A percentile compares a stretch with the other conserved stretches of the same genome.
Conservation (phyloP, 805 yeast species). For the Yamadazyma laniorum region DNA sequence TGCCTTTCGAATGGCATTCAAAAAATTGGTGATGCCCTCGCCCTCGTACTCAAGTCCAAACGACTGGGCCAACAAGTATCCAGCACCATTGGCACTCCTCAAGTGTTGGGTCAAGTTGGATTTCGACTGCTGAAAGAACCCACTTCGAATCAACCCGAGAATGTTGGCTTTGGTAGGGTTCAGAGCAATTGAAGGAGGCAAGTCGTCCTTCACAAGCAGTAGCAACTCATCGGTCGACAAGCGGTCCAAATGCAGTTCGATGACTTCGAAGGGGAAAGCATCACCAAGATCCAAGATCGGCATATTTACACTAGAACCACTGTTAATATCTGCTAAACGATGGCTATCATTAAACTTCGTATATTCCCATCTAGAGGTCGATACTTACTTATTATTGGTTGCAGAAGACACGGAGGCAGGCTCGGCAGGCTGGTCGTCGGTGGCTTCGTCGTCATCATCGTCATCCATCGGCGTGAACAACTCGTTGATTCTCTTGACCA, state of each 20-base stretch:
- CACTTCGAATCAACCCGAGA: slow-evolving; percentile 43
- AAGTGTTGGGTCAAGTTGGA: slow-evolving; percentile 44
- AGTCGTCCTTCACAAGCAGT: slow-evolving; percentile 25
- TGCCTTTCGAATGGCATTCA: slow-evolving; percentile 16
- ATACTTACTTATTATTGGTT: slow-evolving; percentile 8
- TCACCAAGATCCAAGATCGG: slow-evolving; percentile 35
- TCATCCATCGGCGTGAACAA: slow-evolving; percentile 38
- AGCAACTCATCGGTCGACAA: slow-evolving; percentile 33
- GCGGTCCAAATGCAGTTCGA: slow-evolving; percentile 31
- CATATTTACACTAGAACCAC: slow-evolving; percentile 5
- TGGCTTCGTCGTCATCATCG: slow-evolving; percentile 12
- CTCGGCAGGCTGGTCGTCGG: not conserved
- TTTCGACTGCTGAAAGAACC: slow-evolving; percentile 46
- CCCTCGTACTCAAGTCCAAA: slow-evolving; percentile 51
- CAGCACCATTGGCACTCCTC: slow-evolving; percentile 40
- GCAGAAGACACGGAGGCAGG: too few relatives aligned
- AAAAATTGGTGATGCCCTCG: slow-evolving; percentile 53
- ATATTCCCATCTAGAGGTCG: slow-evolving; percentile 1
- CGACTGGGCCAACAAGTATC: slow-evolving; percentile 47
- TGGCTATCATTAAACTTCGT: not conserved
- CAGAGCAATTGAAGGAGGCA: slow-evolving; percentile 43
- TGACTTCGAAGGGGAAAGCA: slow-evolving; percentile 28
- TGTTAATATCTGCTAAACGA: not conserved
- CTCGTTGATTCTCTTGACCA: slow-evolving; percentile 47
- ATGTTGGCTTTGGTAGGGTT: slow-evolving; percentile 36